These are phyloP conservation scores for Blumeria graminis DNA, from an alignment of 2,329 filamentous ascomycete genomes.

Conservation along the genomic window DNA sequence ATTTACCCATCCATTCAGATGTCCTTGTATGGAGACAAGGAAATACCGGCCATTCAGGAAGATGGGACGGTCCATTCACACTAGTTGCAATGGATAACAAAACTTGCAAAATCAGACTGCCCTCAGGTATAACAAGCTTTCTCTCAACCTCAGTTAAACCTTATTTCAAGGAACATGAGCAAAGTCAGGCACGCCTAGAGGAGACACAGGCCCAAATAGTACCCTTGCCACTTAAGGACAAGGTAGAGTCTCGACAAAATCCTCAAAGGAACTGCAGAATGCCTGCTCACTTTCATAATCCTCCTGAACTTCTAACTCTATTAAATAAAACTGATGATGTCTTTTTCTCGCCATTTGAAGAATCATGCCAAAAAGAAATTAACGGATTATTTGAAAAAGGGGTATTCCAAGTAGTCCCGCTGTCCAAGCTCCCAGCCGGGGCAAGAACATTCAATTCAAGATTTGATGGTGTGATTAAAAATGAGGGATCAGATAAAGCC, in stretches of 20 bases:
- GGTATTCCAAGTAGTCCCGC: not conserved
- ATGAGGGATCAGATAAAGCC: constrained; percentile 1
- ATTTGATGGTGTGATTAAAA: constrained; percentile 5
- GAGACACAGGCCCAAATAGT: no score
- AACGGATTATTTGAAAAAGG: not conserved
- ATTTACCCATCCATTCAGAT: constrained; percentile 1
- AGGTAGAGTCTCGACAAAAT: no score
- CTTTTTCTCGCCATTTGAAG: not conserved
- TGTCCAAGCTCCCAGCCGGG: not conserved
- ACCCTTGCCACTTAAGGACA: no score
- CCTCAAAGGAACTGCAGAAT: not conserved
- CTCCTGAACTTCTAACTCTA: not conserved
- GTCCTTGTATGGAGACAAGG: constrained; percentile 3
- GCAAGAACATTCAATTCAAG: constrained; percentile 2
- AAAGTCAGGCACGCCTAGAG: no score
- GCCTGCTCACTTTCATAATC: not conserved
- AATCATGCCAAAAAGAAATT: not conserved
- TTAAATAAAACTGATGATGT: not conserved
- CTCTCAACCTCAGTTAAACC: not conserved
- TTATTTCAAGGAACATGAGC: not conserved
- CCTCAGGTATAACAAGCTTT: not conserved
- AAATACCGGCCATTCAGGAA: not conserved
- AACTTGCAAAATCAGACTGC: not conserved
- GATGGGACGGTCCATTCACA: not conserved
- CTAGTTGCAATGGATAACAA: not conserved